Evolutionary conservation across 169 alveolate species (phyloP).

Genomic region (Eimeria necatrix): DNA sequence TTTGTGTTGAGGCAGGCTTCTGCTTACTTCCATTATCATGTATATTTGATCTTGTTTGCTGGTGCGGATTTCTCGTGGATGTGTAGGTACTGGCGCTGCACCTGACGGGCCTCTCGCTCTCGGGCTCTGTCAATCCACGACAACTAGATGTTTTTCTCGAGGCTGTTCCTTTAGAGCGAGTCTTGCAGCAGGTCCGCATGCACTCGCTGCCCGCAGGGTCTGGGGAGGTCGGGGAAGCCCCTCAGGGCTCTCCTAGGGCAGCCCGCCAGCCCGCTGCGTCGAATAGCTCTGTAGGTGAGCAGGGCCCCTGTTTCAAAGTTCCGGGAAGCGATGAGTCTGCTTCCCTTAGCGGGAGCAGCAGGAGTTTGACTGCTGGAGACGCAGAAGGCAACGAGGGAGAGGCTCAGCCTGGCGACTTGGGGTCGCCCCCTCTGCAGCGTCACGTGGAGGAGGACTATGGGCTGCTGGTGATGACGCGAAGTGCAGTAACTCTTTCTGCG

Average conservation of each 20-base stretch:
- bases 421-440: background rate
- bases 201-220: too few species aligned
- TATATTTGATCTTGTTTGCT: background rate
- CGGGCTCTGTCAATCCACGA: slow-evolving; percentile 73
- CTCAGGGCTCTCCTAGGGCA: too few species aligned
- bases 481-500: slow-evolving; percentile 25
- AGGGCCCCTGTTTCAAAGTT: too few species aligned
- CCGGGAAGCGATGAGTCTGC: too few species aligned
- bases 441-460: slow-evolving; percentile 40
- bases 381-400: background rate
- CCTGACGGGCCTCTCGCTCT: slow-evolving; percentile 62
- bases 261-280: too few species aligned
- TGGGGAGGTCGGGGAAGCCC: too few species aligned
- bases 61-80: background rate
- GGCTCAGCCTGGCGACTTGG: background rate
- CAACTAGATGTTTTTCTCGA: slow-evolving; percentile 36
- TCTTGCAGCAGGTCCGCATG: background rate
- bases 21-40: background rate
- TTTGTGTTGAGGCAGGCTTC: background rate
- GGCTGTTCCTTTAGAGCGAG: slow-evolving; percentile 25
- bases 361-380: too few species aligned
- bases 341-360: too few species aligned
- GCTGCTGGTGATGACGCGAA: slow-evolving; percentile 44
- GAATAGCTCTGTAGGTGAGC: too few species aligned
- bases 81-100: slow-evolving; percentile 78